These are phyloP conservation scores for Pseudogymnoascus sp. DNA, from an alignment of 2,329 filamentous ascomycete genomes.

Conservation along the genomic window DNA sequence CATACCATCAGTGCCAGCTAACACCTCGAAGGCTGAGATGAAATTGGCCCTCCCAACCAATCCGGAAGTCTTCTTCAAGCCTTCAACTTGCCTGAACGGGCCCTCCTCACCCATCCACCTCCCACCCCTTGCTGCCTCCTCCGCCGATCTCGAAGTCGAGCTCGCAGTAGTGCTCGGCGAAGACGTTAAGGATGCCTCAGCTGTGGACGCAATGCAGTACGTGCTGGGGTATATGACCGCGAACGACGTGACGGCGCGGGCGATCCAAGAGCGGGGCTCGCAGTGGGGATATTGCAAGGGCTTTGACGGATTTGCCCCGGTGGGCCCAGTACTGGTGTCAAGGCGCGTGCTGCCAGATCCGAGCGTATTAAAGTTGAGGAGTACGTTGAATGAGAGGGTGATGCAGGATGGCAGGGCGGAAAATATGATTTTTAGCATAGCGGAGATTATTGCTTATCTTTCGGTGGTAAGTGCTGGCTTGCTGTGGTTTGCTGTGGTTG, in stretches of 20 bases:
- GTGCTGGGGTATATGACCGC: conserved; percentile 56
- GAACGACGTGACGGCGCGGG: conserved; percentile 56
- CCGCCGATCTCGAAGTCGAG: conserved; percentile 32
- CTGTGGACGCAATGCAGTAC: conserved; percentile 49
- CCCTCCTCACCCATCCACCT: conserved; percentile 46
- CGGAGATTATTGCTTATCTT: conserved; percentile 32
- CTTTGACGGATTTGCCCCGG: conserved; percentile 48
- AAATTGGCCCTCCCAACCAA: conserved; percentile 44
- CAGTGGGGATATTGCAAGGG: conserved; percentile 55
- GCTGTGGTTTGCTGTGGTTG: background rate
- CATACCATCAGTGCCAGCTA: conserved; percentile 14
- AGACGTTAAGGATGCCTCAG: conserved; percentile 42
- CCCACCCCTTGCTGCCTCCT: conserved; percentile 45
- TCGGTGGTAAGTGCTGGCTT: conserved; percentile 3
- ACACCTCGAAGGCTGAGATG: conserved; percentile 42
- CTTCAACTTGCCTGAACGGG: conserved; percentile 44
- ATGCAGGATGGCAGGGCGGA: conserved; percentile 40
- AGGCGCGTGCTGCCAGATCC: conserved; percentile 33
- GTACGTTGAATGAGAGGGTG: conserved; percentile 42
- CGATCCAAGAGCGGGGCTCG: conserved; percentile 44
- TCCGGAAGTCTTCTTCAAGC: conserved; percentile 53
- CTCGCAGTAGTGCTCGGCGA: conserved; percentile 14
- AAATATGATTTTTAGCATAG: conserved; percentile 46
- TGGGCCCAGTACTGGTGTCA: conserved; percentile 43
- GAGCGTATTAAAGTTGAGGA: conserved; percentile 31